Conservation (phyloP, 768 basidiomycete species). For the Tylopilus sp. region DNA sequence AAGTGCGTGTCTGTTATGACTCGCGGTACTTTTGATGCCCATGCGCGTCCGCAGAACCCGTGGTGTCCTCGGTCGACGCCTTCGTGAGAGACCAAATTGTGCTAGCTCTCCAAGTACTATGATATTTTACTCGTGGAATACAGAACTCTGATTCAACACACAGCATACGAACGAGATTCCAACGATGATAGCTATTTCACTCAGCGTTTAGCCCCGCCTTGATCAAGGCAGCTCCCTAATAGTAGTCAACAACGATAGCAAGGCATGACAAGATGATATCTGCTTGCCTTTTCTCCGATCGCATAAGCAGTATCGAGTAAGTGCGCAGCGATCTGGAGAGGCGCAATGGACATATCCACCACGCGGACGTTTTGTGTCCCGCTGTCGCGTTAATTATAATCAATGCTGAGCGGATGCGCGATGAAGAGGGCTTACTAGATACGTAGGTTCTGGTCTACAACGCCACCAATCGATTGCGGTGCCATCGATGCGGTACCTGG, state of each 20-base stretch:
- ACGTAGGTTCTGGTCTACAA: slow-evolving; percentile 16
- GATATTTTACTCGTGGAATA: neutral
- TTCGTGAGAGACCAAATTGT: no score
- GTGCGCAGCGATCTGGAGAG: slow-evolving; percentile 14
- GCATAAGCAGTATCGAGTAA: slow-evolving; percentile 18
- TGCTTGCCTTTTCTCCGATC: slow-evolving; percentile 1
- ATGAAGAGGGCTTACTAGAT: slow-evolving; percentile 8
- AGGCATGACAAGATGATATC: neutral
- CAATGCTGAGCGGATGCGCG: neutral
- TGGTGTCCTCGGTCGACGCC: slow-evolving; percentile 94
- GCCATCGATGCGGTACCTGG: slow-evolving; percentile 20
- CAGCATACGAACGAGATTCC: neutral
- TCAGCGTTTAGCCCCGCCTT: neutral
- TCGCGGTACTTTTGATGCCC: neutral
- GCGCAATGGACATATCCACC: slow-evolving; percentile 16
- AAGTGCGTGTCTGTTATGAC: slow-evolving; percentile 50
- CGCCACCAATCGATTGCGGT: slow-evolving; percentile 15
- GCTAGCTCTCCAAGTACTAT: no score
- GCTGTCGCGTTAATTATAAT: slow-evolving; percentile 1
- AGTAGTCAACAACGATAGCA: neutral
- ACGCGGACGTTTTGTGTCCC: slow-evolving; percentile 17
- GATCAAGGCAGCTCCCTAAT: slow-evolving; percentile 12
- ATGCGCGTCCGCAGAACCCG: slow-evolving; percentile 60
- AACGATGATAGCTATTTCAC: neutral
- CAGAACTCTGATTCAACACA: neutral